Percentiles rank a stretch among this genome's conserved stretches.
These are phyloP conservation scores for Rubroshorea leprosula DNA, from an alignment of 345 rosid species.

Conservation along the genomic window DNA sequence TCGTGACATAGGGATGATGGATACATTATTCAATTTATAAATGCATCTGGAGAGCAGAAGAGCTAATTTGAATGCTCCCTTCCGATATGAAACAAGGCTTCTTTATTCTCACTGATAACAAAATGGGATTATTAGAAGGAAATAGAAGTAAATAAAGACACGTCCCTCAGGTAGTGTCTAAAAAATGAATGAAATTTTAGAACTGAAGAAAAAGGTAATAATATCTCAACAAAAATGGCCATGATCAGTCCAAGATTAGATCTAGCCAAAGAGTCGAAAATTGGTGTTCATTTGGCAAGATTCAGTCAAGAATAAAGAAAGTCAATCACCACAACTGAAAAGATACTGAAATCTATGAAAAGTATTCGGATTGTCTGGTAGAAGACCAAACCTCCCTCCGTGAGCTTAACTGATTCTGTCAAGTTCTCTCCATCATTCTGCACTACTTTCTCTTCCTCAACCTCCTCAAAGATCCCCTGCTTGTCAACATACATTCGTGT, in stretches of 20 bases:
- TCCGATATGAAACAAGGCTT: background rate
- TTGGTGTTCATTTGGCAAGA: background rate
- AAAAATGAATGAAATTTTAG: background rate
- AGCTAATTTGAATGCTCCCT: no score
- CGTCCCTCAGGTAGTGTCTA: background rate
- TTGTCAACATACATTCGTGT: slow-evolving; percentile 28
- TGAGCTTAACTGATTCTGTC: slow-evolving; percentile 51
- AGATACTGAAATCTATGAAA: slow-evolving; percentile 73
- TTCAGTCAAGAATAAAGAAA: slow-evolving; percentile 33
- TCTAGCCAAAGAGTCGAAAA: background rate
- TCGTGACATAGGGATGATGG: no score
- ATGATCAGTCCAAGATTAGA: no score
- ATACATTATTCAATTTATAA: no score
- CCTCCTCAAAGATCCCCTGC: slow-evolving; percentile 25
- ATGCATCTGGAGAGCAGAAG: no score
- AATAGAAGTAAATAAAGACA: background rate
- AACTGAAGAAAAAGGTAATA: no score
- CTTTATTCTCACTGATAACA: no score
- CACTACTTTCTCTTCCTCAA: slow-evolving; percentile 25
- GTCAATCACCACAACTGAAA: slow-evolving; percentile 48
- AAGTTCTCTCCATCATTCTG: slow-evolving; percentile 34
- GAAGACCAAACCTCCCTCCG: slow-evolving; percentile 67
- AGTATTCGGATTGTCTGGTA: slow-evolving; percentile 56
- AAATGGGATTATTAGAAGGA: background rate
- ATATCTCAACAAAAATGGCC: no score